A percentile compares a stretch with the other conserved stretches of the same genome.
Evolutionary conservation across 768 basidiomycete species (phyloP).

Genomic region (Crassisporium funariophilum): DNA sequence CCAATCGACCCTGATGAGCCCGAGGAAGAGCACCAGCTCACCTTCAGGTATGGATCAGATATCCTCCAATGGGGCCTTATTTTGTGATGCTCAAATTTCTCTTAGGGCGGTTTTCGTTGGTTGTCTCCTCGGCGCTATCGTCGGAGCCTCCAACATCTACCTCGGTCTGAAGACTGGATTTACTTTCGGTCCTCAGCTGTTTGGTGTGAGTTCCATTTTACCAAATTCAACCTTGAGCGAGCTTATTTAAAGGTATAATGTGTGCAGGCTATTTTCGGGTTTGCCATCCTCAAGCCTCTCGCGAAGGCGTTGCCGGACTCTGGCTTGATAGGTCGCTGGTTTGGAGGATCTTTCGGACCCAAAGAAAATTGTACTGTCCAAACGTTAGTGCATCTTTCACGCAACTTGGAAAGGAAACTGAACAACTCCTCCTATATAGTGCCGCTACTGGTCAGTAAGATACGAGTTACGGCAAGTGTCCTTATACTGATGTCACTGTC

Average conservation of each 20-base stretch:
- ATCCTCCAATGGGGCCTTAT: not conserved
- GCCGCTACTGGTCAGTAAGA: conserved; percentile 47
- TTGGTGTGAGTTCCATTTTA: conserved; percentile 44
- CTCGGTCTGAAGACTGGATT: conserved; percentile 71
- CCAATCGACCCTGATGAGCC: conserved; percentile 50
- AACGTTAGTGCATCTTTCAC: conserved; percentile 31
- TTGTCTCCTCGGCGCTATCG: conserved; percentile 51
- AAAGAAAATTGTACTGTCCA: conserved; percentile 71
- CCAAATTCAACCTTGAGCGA: not conserved
- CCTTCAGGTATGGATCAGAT: conserved; percentile 48
- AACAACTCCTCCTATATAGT: conserved; percentile 23
- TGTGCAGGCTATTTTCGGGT: conserved; percentile 54
- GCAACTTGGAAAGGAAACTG: not conserved
- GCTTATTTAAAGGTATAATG: no score
- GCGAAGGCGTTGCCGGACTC: conserved; percentile 50
- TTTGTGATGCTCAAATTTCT: conserved; percentile 1
- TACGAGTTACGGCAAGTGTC: conserved; percentile 8
- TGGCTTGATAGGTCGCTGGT: conserved; percentile 42
- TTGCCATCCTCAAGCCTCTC: conserved; percentile 60
- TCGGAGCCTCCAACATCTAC: conserved; percentile 67
- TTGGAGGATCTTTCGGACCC: conserved; percentile 62
- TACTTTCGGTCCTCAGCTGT: conserved; percentile 64
- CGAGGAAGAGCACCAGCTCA: conserved; percentile 54
- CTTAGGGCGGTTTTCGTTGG: conserved; percentile 51
- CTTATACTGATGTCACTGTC: conserved; percentile 14